phyloP scores from a whole-genome alignment of 2,329 filamentous ascomycete genomes.

The Diaporthe sp. region DNA sequence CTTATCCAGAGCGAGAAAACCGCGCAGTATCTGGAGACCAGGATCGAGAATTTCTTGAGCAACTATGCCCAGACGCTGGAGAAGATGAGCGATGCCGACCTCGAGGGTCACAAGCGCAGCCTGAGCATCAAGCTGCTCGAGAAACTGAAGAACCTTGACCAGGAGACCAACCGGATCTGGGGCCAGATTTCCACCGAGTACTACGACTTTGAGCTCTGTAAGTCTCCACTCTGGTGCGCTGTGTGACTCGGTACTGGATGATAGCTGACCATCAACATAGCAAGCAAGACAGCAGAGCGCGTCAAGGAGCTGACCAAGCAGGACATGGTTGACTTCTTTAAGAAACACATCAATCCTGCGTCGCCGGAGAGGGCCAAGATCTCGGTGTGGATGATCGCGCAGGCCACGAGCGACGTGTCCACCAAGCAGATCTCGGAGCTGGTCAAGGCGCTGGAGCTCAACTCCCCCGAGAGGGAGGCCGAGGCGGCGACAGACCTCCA shows the following conservation, averaged over 20 bases:
- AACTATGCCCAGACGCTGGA: constrained; percentile 76
- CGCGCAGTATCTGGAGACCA: constrained; percentile 84
- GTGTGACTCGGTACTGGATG: not conserved
- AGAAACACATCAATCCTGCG: constrained; percentile 79
- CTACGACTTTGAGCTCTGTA: constrained; percentile 91
- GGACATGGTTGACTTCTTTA: constrained; percentile 86
- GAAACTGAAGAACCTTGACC: constrained; percentile 91
- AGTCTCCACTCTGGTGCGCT: constrained; percentile 50
- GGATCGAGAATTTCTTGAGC: constrained; percentile 88
- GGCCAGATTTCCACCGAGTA: constrained; percentile 86
- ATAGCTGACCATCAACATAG: constrained; percentile 20
- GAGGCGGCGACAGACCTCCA: constrained; percentile 52
- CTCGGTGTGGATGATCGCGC: constrained; percentile 85
- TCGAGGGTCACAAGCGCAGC: constrained; percentile 92
- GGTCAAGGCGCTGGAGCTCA: constrained; percentile 53
- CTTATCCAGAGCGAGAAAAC: constrained; percentile 94
- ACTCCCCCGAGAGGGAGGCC: constrained; percentile 49
- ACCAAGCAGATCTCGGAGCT: constrained; percentile 59
- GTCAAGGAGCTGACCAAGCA: constrained; percentile 82
- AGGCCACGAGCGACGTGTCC: constrained; percentile 66
- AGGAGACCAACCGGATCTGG: constrained; percentile 89
- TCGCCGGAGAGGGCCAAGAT: constrained; percentile 85
- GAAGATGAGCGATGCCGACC: constrained; percentile 85
- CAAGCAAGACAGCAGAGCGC: constrained; percentile 65
- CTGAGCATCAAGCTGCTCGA: constrained; percentile 89